phyloP scores from a whole-genome alignment of 257 asterid genomes.

The Solanum medicagineum region DNA sequence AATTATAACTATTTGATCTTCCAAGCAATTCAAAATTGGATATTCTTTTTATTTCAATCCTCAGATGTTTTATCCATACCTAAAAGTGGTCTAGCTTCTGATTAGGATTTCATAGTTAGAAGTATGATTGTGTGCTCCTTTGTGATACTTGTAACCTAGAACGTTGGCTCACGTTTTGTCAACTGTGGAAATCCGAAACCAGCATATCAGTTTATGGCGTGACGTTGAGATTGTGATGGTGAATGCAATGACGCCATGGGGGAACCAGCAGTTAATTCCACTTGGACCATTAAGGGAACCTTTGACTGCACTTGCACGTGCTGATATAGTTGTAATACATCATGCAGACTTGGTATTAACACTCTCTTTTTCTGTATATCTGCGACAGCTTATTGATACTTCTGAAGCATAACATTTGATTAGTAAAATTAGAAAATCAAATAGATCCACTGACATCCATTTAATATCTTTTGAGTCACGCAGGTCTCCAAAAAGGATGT shows the following conservation, averaged over 20 bases:
- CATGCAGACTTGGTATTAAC: constrained; percentile 79
- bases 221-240: constrained; percentile 90
- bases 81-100: not conserved
- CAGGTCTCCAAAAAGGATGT: constrained; percentile 42
- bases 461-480: not conserved
- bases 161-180: constrained; percentile 8
- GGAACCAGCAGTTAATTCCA: constrained; percentile 60
- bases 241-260: constrained; percentile 89
- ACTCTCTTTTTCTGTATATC: not conserved
- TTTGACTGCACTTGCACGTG: constrained; percentile 51
- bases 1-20: not conserved
- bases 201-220: constrained; percentile 67
- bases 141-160: not conserved
- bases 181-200: constrained; percentile 26
- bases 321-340: constrained; percentile 64
- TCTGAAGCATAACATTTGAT: not conserved
- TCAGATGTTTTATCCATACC: not conserved
- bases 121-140: not conserved
- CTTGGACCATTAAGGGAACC: constrained; percentile 96
- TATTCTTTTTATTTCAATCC: not conserved
- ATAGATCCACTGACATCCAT: not conserved
- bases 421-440: not conserved
- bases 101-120: not conserved
- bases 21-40: not conserved
- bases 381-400: not conserved